Evolutionary conservation across 768 basidiomycete genomes (phyloP).

Genomic region (Pleurotus sapidus): DNA sequence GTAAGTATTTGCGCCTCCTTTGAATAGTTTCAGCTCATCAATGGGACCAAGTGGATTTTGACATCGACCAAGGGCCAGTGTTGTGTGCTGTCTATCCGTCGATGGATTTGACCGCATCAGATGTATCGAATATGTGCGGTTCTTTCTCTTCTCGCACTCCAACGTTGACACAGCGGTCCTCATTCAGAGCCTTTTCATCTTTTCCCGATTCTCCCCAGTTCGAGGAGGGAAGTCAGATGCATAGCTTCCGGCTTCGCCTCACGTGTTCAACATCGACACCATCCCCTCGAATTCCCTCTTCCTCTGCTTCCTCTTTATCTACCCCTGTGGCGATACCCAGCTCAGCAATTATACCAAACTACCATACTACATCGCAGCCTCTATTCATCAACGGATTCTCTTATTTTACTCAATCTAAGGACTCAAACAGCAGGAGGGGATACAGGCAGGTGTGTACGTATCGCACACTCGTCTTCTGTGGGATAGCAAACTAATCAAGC

Average conservation of each 20-base stretch:
- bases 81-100: slow-evolving; percentile 70
- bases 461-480: background rate
- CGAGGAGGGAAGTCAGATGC: slow-evolving; percentile 77
- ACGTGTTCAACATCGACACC: slow-evolving; percentile 21
- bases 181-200: slow-evolving; percentile 78
- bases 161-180: slow-evolving; percentile 8
- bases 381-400: slow-evolving; percentile 79
- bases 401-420: slow-evolving; percentile 70
- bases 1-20: background rate
- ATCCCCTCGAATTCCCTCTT: background rate
- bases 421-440: slow-evolving; percentile 67
- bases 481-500: too few relatives aligned
- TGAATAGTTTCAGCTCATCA: background rate
- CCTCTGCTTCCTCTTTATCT: background rate
- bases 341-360: slow-evolving; percentile 16
- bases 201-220: slow-evolving; percentile 90
- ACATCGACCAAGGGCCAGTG: slow-evolving; percentile 83
- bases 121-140: slow-evolving; percentile 81
- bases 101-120: slow-evolving; percentile 56
- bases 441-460: slow-evolving; percentile 64
- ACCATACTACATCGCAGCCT: slow-evolving; percentile 33
- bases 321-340: slow-evolving; percentile 22
- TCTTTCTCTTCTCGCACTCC: background rate
- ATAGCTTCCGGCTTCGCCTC: slow-evolving; percentile 83
- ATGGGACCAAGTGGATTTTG: slow-evolving; percentile 70